Evolutionary conservation across 352 stramenopile species (phyloP).

Genomic region (Globisporangium solare): DNA sequence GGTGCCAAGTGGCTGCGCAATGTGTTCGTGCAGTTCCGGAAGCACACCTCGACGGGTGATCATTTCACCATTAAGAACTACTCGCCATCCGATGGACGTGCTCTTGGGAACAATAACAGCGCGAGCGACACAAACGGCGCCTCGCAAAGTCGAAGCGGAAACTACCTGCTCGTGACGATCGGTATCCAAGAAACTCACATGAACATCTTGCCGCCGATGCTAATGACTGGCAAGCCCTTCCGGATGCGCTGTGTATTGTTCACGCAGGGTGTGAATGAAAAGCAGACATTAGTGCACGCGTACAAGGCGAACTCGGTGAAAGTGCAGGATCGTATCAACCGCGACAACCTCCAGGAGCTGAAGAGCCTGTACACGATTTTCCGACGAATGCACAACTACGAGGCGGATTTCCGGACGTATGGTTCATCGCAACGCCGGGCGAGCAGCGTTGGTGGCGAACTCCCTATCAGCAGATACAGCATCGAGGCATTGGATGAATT

Average conservation of each 20-base stretch:
- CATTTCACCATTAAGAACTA: conserved; percentile 67
- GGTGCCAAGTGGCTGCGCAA: conserved; percentile 77
- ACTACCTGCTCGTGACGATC: conserved; percentile 63
- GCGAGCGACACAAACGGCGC: conserved; percentile 10
- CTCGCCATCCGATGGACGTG: conserved; percentile 27
- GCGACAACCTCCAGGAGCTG: conserved; percentile 68
- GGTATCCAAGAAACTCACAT: conserved; percentile 49
- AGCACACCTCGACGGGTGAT: conserved; percentile 29
- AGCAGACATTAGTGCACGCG: conserved; percentile 77
- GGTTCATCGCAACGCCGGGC: conserved; percentile 8
- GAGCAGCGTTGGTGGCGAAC: conserved; percentile 13
- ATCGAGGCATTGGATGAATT: conserved; percentile 62
- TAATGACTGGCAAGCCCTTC: conserved; percentile 45
- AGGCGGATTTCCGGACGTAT: conserved; percentile 12
- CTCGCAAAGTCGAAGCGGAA: conserved; percentile 8
- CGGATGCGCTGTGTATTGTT: conserved; percentile 70
- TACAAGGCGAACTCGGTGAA: conserved; percentile 73
- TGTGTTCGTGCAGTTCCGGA: conserved; percentile 75
- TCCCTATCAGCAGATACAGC: conserved; percentile 20
- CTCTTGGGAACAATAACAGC: conserved; percentile 14
- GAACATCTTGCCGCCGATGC: conserved; percentile 36
- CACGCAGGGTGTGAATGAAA: conserved; percentile 81
- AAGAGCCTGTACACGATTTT: conserved; percentile 59
- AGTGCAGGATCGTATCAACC: conserved; percentile 77
- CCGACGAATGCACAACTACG: conserved; percentile 35